Evolutionary conservation across 306 rosid species (phyloP).

Genomic region (Cucurbita pepo): DNA sequence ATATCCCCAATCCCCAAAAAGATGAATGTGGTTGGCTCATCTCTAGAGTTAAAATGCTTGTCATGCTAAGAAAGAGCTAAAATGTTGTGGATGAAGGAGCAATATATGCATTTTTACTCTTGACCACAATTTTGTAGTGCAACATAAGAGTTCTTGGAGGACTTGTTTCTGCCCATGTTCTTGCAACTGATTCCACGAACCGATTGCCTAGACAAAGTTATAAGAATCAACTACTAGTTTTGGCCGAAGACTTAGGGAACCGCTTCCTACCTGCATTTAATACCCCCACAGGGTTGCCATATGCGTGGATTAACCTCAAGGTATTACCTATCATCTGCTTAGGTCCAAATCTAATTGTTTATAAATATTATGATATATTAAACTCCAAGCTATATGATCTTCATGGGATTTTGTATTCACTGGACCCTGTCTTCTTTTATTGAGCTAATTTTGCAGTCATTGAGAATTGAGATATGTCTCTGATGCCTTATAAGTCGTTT

Average conservation of each 20-base stretch:
- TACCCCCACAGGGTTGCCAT: conserved; percentile 93
- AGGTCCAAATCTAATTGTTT: neutral
- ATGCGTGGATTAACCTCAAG: conserved; percentile 95
- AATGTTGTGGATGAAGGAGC: neutral
- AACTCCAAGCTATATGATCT: neutral
- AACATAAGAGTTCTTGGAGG: conserved; percentile 98
- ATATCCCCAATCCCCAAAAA: neutral
- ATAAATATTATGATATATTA: neutral
- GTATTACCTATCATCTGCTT: conserved; percentile 16
- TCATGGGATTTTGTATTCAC: neutral
- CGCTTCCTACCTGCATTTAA: conserved; percentile 75
- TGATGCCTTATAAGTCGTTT: neutral
- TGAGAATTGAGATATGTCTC: neutral
- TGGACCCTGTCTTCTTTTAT: neutral
- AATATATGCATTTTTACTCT: conserved; percentile 10
- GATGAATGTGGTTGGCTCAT: neutral
- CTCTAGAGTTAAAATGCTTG: neutral
- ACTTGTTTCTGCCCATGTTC: conserved; percentile 89
- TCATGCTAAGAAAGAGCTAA: neutral
- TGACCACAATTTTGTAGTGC: conserved; percentile 59
- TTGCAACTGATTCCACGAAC: conserved; percentile 75
- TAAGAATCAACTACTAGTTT: conserved; percentile 50
- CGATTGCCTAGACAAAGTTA: conserved; percentile 46
- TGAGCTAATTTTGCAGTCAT: neutral
- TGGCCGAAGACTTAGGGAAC: conserved; percentile 85